Evolutionary conservation across 129 eudicot genomes (phyloP).

Genomic region (Helichrysum umbraculigerum): DNA sequence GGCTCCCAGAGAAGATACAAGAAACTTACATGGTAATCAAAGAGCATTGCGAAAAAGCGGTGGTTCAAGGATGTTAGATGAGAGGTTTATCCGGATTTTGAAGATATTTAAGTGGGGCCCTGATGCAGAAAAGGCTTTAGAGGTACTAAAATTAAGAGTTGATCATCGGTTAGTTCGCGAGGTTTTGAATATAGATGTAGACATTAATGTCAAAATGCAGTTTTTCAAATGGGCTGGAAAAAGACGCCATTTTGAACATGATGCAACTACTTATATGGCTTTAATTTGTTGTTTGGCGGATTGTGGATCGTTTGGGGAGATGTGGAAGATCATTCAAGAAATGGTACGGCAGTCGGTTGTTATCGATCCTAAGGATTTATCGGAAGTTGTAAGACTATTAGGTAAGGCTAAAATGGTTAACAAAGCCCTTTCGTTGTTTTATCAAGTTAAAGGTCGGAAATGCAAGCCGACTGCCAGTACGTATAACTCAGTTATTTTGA

Average conservation of each 20-base stretch:
- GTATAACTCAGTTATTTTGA: constrained; percentile 77
- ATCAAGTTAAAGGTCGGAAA: constrained; percentile 75
- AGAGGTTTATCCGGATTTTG: constrained; percentile 81
- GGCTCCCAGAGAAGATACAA: constrained; percentile 48
- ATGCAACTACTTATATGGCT: constrained; percentile 75
- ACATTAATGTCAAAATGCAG: constrained; percentile 66
- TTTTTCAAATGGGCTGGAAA: constrained; percentile 94
- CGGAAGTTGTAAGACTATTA: constrained; percentile 64
- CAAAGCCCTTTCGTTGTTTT: constrained; percentile 78
- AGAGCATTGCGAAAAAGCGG: constrained; percentile 30
- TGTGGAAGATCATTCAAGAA: constrained; percentile 87
- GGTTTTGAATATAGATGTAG: constrained; percentile 72
- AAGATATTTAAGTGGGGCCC: constrained; percentile 98
- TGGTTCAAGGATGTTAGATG: constrained; percentile 57
- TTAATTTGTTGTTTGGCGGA: constrained; percentile 67
- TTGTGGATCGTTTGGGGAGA: constrained; percentile 60
- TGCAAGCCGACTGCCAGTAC: constrained; percentile 79
- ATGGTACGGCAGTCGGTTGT: constrained; percentile 57
- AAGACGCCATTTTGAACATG: constrained; percentile 75
- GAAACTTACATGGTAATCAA: constrained; percentile 23
- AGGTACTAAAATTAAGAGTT: constrained; percentile 71
- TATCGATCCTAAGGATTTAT: constrained; percentile 59
- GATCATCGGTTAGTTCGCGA: constrained; percentile 84
- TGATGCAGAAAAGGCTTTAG: constrained; percentile 94
- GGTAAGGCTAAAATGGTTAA: constrained; percentile 85